Evolutionary conservation across 805 yeast genomes (phyloP), one percentile per base, ranked within the genome.

Genomic region (Nakazawaea ishiwadae): DNA sequence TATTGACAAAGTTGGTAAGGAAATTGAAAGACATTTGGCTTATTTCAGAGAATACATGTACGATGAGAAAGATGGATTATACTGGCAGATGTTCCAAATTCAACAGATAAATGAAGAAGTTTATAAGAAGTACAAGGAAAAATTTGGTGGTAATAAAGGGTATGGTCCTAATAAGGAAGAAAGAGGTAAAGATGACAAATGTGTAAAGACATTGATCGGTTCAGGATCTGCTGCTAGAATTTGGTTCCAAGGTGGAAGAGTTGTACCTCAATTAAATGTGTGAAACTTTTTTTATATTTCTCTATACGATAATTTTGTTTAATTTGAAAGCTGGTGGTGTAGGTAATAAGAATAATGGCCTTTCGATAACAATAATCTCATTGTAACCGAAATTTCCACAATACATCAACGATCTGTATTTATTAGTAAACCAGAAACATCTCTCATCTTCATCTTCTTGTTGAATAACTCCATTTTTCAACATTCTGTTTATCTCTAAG

Each of bases 351-450:
- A 71, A 73, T 39, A 74, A 63, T 4, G 93, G 91, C 58, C 89
- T 73, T 59, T 90, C 97, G 30, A 88, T 75, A 21, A 90, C 76
- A 3, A 85, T 69, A 38, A 90, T 58, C 49, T 82, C 90, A 14
- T 69, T 62, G 15, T 55, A 59, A 43, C 73, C 69, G 46, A 87
- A 66, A 19, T 65, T 60, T 18, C 70, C 82, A 10, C 79, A 89
- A 48, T 65, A 73, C 44, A 90, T 62, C 27, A 89, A 62, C 15
- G 91, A 84, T 51, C 80, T 76, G 59, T 85, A 90, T 53, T 85
- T 85, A 36, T 74, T 73, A 4, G 91, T 81, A 44, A 84, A 60
- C 81, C 90, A 88, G 60, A 81, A 89, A 16, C 84, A 73, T 38
- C 65, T 69, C 26, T 54, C 54, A 16, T 51, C 53, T 24, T 53